These are phyloP conservation scores for Penicillium herquei DNA, from an alignment of 495 filamentous ascomycete genomes.

Conservation along the genomic window DNA sequence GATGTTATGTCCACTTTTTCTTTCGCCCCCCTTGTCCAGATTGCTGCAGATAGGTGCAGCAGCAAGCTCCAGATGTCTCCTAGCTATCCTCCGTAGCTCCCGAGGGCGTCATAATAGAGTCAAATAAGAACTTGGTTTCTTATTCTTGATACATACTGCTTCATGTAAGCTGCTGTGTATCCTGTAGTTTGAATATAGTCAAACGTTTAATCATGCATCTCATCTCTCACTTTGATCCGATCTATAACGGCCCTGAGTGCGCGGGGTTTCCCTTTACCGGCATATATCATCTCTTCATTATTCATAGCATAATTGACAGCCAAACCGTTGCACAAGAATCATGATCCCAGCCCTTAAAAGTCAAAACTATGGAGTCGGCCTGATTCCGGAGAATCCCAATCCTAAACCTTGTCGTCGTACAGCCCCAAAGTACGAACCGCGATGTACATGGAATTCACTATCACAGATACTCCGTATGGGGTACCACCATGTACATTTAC, in stretches of 20 bases:
- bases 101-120: too few relatives aligned
- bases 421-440: neutral
- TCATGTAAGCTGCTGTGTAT: neutral
- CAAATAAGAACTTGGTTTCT: neutral
- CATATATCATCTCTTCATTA: neutral
- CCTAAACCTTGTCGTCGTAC: constrained; percentile 3
- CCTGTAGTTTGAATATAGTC: neutral
- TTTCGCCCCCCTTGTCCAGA: neutral
- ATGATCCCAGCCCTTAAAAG: constrained; percentile 5
- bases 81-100: too few relatives aligned
- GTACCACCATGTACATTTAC: neutral
- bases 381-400: constrained; percentile 1
- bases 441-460: neutral
- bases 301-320: constrained; percentile 5
- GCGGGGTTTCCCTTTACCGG: neutral
- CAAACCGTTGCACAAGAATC: constrained; percentile 17
- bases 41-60: too few relatives aligned
- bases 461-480: neutral
- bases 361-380: constrained; percentile 16
- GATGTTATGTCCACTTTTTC: neutral
- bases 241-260: neutral
- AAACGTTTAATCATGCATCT: neutral
- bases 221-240: neutral
- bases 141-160: neutral
- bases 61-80: neutral